These are phyloP conservation scores for Microcos paniculata DNA, from an alignment of 345 rosid genomes.

Conservation along the genomic window DNA sequence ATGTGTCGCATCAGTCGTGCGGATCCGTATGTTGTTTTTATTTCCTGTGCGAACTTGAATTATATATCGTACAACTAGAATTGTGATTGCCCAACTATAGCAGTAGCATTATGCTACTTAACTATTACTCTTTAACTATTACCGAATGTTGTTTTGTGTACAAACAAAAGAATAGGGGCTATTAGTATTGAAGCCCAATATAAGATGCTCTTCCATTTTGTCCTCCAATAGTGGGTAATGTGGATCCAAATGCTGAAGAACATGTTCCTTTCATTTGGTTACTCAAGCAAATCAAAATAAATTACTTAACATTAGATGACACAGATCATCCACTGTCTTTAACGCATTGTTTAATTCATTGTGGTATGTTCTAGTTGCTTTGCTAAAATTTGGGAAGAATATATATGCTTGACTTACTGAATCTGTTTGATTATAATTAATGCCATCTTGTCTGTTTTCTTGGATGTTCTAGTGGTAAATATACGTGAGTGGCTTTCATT, in stretches of 20 bases:
- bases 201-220: background rate
- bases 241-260: background rate
- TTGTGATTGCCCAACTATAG: background rate
- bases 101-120: background rate
- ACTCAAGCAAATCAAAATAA: background rate
- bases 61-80: background rate
- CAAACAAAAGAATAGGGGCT: too few relatives aligned
- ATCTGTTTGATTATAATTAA: background rate
- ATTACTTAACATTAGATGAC: background rate
- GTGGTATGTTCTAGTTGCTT: background rate
- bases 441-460: background rate
- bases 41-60: background rate
- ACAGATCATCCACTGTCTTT: background rate
- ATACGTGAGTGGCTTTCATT: background rate
- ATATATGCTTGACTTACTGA: background rate
- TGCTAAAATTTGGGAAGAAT: background rate
- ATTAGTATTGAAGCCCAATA: background rate
- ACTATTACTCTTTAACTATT: too few relatives aligned
- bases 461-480: background rate
- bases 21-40: conserved; percentile 39
- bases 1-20: conserved; percentile 40
- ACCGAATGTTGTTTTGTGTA: background rate
- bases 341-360: background rate
- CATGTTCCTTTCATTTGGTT: background rate
- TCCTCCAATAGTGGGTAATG: background rate